Conservation (phyloP, 176 grass and related monocot species). For the Echinochloa phyllopogon region DNA sequence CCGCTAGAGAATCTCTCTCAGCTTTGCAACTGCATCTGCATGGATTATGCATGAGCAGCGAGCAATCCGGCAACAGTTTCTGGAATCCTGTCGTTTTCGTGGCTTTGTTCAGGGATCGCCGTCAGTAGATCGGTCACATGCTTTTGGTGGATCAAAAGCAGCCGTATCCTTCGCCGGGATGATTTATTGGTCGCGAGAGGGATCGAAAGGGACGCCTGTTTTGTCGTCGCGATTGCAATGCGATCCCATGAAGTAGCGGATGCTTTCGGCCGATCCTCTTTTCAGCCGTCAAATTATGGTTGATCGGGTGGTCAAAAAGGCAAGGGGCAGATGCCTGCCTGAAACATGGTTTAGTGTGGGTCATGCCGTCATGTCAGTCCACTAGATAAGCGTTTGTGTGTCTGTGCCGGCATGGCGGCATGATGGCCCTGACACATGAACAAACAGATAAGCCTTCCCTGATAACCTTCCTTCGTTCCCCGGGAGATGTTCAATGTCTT, state of each 20-base stretch:
- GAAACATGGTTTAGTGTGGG: conserved; percentile 19
- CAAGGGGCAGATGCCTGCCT: conserved; percentile 1
- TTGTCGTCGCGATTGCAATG: background rate
- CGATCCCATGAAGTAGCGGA: background rate
- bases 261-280: conserved; percentile 10
- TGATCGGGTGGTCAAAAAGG: conserved; percentile 26
- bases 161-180: background rate
- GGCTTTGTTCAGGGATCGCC: conserved; percentile 51
- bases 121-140: conserved; percentile 56
- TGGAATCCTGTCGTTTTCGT: conserved; percentile 39
- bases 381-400: conserved; percentile 4
- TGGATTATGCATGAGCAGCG: conserved; percentile 10
- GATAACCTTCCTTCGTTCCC: background rate
- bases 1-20: conserved; percentile 37
- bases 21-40: conserved; percentile 42
- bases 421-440: conserved; percentile 10
- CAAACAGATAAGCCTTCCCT: conserved; percentile 38
- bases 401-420: conserved; percentile 41
- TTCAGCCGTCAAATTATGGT: conserved; percentile 10
- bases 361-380: conserved; percentile 36
- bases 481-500: background rate
- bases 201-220: conserved; percentile 23
- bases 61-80: background rate
- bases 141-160: conserved; percentile 41
- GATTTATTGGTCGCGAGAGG: background rate